Conservation (phyloP, 2,329 filamentous ascomycete genomes). For the Coniochaeta hoffmannii region DNA sequence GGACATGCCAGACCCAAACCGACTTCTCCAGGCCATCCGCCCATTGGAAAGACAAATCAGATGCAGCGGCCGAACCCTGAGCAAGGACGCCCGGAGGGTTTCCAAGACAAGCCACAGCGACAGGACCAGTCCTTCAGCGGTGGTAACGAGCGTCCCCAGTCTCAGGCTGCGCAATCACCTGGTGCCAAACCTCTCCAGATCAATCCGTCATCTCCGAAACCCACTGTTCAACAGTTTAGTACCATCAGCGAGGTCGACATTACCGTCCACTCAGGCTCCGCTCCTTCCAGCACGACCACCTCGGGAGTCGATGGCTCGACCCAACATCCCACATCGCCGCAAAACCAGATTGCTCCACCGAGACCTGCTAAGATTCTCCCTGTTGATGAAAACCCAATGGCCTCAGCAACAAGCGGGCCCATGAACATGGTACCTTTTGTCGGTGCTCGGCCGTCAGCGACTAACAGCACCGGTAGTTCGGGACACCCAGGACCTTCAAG, state of each 20-base stretch:
- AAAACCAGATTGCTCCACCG: not conserved
- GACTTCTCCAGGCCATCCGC: not conserved
- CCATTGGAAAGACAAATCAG: not conserved
- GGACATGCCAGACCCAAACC: not conserved
- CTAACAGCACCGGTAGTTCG: not conserved
- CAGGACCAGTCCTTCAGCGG: not conserved
- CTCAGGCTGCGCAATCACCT: not conserved
- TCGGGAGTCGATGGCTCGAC: not conserved
- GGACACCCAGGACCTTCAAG: not conserved
- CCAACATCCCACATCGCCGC: not conserved
- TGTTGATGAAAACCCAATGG: not conserved
- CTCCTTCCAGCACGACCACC: not conserved
- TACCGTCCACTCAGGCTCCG: not conserved
- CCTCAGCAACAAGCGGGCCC: not conserved
- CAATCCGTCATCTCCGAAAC: not conserved
- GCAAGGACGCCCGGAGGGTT: not conserved
- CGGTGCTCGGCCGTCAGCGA: not conserved
- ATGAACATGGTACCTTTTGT: not conserved
- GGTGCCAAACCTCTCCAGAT: not conserved
- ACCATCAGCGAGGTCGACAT: not conserved
- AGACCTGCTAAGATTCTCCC: not conserved
- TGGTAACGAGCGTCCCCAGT: not conserved
- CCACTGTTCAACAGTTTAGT: not conserved
- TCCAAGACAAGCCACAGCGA: not conserved
- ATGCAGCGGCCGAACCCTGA: not conserved